Evolutionary conservation across 2,329 filamentous ascomycete species (phyloP).

Genomic region (Leptographium radiaticola): DNA sequence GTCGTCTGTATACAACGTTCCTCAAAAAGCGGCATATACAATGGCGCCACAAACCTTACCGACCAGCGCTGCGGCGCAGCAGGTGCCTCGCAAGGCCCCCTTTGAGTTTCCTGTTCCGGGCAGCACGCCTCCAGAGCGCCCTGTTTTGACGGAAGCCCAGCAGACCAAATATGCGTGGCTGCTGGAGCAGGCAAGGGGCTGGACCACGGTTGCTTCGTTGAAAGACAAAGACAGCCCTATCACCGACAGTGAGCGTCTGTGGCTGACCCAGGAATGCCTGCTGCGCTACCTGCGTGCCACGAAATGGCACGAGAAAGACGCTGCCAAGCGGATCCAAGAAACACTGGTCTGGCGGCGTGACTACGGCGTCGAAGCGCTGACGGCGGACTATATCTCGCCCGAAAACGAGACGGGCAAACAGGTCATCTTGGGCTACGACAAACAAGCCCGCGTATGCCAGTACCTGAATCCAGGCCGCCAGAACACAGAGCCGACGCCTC

Average conservation of each 20-base stretch:
- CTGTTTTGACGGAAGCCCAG: conserved; percentile 62
- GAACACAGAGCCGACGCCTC: conserved; percentile 76
- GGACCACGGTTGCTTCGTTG: conserved; percentile 52
- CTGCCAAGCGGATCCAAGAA: conserved; percentile 64
- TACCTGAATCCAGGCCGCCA: conserved; percentile 84
- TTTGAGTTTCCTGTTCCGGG: conserved; percentile 43
- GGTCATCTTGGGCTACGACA: conserved; percentile 77
- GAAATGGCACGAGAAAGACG: conserved; percentile 71
- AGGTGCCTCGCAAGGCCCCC: conserved; percentile 25
- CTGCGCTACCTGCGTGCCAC: conserved; percentile 86
- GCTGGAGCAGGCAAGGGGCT: conserved; percentile 54
- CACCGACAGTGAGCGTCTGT: conserved; percentile 70
- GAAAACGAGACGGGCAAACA: conserved; percentile 98
- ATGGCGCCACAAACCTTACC: too few species aligned
- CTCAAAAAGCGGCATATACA: too few species aligned
- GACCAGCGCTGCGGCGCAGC: conserved; percentile 3
- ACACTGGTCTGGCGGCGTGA: conserved; percentile 84
- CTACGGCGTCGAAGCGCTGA: conserved; percentile 70
- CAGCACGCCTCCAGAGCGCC: conserved; percentile 41
- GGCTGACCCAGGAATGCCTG: conserved; percentile 84
- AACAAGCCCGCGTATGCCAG: conserved; percentile 70
- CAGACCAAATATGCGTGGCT: conserved; percentile 69
- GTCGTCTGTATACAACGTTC: too few species aligned
- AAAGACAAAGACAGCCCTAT: conserved; percentile 51
- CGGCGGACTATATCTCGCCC: conserved; percentile 74